These are phyloP conservation scores for Trichoderma atrobrunneum DNA, from an alignment of 2,329 filamentous ascomycete genomes.

Conservation along the genomic window DNA sequence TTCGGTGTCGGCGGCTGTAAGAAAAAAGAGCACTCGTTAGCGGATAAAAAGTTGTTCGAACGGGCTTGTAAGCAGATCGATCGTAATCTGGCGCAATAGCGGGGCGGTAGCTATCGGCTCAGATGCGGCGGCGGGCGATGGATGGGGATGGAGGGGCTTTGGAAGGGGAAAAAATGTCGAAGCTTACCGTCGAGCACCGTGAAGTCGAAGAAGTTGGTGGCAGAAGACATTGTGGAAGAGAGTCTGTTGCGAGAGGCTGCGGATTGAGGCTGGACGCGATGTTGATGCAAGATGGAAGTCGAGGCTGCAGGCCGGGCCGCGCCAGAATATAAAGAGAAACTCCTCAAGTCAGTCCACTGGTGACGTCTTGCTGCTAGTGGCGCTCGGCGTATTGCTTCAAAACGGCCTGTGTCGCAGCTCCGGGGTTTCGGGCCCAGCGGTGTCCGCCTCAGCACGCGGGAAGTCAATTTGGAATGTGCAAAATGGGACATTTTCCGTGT, in stretches of 20 bases:
- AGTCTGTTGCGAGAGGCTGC: neutral
- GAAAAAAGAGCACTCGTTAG: neutral
- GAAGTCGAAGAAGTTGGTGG: constrained; percentile 71
- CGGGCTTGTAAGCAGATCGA: neutral
- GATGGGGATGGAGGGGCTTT: neutral
- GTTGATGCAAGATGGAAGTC: constrained; percentile 4
- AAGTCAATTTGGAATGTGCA: neutral
- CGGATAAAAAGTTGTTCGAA: neutral
- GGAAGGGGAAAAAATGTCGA: neutral
- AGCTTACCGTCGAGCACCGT: constrained; percentile 75
- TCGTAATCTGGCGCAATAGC: neutral
- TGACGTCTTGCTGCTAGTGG: constrained; percentile 15
- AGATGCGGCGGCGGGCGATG: neutral
- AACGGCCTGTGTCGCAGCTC: neutral
- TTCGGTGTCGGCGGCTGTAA: constrained; percentile 54
- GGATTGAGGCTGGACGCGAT: neutral
- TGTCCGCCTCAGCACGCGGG: neutral
- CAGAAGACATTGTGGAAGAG: constrained; percentile 38
- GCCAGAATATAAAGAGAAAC: constrained; percentile 7
- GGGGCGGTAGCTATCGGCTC: neutral
- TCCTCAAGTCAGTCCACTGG: constrained; percentile 7
- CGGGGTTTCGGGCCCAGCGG: neutral
- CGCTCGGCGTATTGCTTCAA: constrained; percentile 5
- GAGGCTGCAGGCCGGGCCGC: neutral
- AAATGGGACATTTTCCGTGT: neutral